Conservation (phyloP, 2,329 filamentous ascomycete species). For the Neofusicoccum kwambonambiense region DNA sequence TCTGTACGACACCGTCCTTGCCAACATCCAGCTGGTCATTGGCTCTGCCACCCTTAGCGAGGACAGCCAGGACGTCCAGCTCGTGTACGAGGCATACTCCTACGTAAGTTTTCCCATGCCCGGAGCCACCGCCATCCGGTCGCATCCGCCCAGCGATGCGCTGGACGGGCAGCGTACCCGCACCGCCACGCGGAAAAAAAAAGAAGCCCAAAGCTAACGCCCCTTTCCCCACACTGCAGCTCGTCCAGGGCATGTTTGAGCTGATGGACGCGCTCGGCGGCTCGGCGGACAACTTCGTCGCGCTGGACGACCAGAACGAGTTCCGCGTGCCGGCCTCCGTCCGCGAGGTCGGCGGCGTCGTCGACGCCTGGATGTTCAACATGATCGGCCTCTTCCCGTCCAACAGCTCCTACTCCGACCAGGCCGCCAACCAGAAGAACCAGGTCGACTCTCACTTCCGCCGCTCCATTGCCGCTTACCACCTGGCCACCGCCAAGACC, state of each 20-base stretch:
- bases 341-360: conserved; percentile 17
- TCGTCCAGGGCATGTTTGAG: conserved; percentile 17
- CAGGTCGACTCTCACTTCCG: conserved; percentile 20
- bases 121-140: background rate
- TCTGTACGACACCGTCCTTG: conserved; percentile 14
- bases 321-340: conserved; percentile 18
- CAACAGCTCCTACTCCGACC: conserved; percentile 15
- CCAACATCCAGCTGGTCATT: conserved; percentile 17
- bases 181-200: too few relatives aligned
- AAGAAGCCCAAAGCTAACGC: background rate
- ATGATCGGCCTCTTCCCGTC: conserved; percentile 18
- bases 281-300: conserved; percentile 4
- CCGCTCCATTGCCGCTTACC: conserved; percentile 16
- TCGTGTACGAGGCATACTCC: conserved; percentile 19
- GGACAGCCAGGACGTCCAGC: conserved; percentile 12
- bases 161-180: too few relatives aligned
- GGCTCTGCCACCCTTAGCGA: conserved; percentile 9
- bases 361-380: conserved; percentile 19
- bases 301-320: conserved; percentile 16
- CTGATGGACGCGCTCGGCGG: conserved; percentile 11
- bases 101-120: conserved; percentile 1
- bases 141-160: background rate
- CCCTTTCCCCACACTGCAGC: background rate
- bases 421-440: conserved; percentile 19
- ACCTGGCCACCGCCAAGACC: conserved; percentile 17